phyloP scores from a whole-genome alignment of 305 asterid genomes.

The Nicotiana rustica region DNA sequence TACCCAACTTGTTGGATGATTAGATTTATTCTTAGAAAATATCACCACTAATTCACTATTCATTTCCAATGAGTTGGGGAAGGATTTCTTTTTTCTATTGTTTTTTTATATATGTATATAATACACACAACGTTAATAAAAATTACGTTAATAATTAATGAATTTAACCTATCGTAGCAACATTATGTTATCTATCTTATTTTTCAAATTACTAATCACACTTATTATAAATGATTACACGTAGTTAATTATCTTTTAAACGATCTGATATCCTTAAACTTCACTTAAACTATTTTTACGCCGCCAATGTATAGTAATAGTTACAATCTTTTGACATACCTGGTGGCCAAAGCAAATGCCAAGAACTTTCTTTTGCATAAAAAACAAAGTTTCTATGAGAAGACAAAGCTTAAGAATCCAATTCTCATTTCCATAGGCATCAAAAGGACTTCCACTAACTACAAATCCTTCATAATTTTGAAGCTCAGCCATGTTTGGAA shows the following conservation, averaged over 20 bases:
- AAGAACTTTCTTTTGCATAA: slow-evolving; percentile 74
- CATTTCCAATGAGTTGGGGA: background rate
- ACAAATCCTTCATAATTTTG: slow-evolving; percentile 68
- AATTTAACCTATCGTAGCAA: background rate
- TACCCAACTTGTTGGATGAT: slow-evolving; percentile 24
- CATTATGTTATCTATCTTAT: background rate
- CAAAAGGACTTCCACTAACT: slow-evolving; percentile 73
- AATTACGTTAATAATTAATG: background rate
- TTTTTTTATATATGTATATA: too few relatives aligned
- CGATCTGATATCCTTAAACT: background rate
- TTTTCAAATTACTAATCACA: background rate
- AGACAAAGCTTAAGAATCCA: slow-evolving; percentile 74
- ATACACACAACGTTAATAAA: too few relatives aligned
- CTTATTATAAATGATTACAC: too few relatives aligned
- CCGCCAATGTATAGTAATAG: background rate
- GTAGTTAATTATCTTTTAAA: background rate
- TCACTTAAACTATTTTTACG: background rate
- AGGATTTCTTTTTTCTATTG: background rate
- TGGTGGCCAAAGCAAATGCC: slow-evolving; percentile 92
- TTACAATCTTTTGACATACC: slow-evolving; percentile 39
- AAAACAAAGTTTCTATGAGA: slow-evolving; percentile 58
- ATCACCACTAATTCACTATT: background rate
- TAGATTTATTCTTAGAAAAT: background rate
- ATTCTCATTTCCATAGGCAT: slow-evolving; percentile 66
- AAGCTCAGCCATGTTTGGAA: slow-evolving; percentile 57